These are phyloP conservation scores for Scleroderma bovista DNA, from an alignment of 768 basidiomycete species.

Conservation along the genomic window DNA sequence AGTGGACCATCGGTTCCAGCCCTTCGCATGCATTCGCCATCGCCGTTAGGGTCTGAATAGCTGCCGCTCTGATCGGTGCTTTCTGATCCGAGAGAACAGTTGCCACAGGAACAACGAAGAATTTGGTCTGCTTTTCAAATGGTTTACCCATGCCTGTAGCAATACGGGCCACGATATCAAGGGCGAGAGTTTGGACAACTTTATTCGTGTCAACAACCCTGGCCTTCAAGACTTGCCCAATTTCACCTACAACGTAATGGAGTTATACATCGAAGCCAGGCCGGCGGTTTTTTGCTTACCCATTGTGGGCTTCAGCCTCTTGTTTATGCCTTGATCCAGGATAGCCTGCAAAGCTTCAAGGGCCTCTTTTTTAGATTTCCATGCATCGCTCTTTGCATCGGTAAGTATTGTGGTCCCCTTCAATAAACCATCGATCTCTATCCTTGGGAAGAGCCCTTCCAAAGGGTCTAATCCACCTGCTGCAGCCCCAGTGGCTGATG, in stretches of 20 bases:
- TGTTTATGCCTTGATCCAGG: constrained; percentile 87
- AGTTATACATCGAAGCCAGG: neutral
- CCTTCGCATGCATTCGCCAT: constrained; percentile 83
- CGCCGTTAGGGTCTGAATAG: constrained; percentile 69
- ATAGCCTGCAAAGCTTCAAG: constrained; percentile 78
- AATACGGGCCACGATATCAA: constrained; percentile 86
- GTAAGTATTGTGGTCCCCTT: constrained; percentile 77
- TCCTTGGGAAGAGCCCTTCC: constrained; percentile 92
- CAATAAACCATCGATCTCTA: constrained; percentile 84
- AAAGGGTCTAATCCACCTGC: constrained; percentile 58
- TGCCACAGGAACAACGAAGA: constrained; percentile 71
- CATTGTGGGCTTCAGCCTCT: constrained; percentile 86
- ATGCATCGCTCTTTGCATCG: constrained; percentile 87
- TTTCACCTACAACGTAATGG: constrained; percentile 59
- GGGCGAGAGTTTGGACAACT: constrained; percentile 82
- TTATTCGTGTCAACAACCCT: constrained; percentile 92
- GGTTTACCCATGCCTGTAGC: constrained; percentile 93
- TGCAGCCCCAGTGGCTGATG: constrained; percentile 37
- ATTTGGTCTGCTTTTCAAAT: constrained; percentile 83
- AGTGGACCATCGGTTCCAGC: constrained; percentile 74
- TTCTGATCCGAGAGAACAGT: constrained; percentile 93
- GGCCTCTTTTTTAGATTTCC: constrained; percentile 96
- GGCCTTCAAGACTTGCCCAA: constrained; percentile 81
- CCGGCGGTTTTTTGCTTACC: constrained; percentile 43
- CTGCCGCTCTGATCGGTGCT: constrained; percentile 75